phyloP scores from a whole-genome alignment of 805 yeast genomes.

The Schwanniomyces vanrijiae region DNA sequence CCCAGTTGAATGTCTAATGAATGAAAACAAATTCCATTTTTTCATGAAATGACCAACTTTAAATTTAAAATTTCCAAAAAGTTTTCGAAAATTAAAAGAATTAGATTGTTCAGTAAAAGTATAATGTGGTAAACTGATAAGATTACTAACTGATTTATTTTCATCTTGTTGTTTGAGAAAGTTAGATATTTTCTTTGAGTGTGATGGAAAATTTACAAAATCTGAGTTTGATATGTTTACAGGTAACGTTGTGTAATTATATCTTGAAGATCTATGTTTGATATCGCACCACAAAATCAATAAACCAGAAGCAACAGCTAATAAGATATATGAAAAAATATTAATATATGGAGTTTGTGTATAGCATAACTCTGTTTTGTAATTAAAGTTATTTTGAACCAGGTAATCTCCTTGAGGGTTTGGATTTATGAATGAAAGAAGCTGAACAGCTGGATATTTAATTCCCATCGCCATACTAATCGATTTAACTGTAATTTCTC shows the following conservation, averaged over 20 bases:
- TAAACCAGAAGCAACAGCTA: conserved; percentile 33
- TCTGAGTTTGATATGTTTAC: neutral
- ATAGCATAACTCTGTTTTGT: conserved; percentile 44
- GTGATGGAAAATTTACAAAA: conserved; percentile 8
- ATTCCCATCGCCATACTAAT: conserved; percentile 44
- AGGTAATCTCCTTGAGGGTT: conserved; percentile 5
- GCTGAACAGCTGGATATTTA: conserved; percentile 40
- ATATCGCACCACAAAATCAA: conserved; percentile 29
- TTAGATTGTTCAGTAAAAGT: conserved; percentile 17
- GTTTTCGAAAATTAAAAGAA: neutral
- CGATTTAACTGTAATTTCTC: conserved; percentile 41
- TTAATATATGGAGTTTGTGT: conserved; percentile 47
- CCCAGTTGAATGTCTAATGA: conserved; percentile 18
- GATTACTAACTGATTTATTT: conserved; percentile 5
- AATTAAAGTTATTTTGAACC: conserved; percentile 25
- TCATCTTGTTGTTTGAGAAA: conserved; percentile 32
- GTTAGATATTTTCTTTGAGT: conserved; percentile 24
- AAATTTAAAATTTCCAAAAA: neutral
- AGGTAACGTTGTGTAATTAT: conserved; percentile 28
- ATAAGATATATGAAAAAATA: conserved; percentile 33
- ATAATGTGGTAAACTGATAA: conserved; percentile 17
- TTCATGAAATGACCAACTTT: conserved; percentile 8
- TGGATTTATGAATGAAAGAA: conserved; percentile 24
- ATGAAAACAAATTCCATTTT: conserved; percentile 18
- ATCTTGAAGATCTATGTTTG: conserved; percentile 24